Evolutionary conservation across 306 rosid species (phyloP).

Genomic region (Citrullus mucosospermus): DNA sequence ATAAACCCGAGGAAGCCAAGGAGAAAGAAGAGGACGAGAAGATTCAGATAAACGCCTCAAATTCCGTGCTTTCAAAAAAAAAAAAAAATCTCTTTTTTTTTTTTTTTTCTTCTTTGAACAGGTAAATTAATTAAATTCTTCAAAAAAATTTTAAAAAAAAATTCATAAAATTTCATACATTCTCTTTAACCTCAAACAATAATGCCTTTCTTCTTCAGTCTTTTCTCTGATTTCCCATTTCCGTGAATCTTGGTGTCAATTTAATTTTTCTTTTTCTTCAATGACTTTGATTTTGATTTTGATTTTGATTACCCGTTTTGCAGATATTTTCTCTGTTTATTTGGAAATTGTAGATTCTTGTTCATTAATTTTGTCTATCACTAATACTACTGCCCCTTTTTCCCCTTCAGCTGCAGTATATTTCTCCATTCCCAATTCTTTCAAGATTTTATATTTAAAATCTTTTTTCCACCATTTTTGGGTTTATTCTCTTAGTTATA

Average conservation of each 20-base stretch:
- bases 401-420: neutral
- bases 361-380: neutral
- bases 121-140: too few relatives aligned
- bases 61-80: slow-evolving; percentile 14
- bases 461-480: neutral
- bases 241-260: slow-evolving; percentile 19
- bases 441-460: neutral
- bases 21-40: neutral
- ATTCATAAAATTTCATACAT: too few relatives aligned
- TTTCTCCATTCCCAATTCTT: neutral
- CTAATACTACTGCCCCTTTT: neutral
- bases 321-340: neutral
- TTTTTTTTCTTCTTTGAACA: too few relatives aligned
- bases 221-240: slow-evolving; percentile 11
- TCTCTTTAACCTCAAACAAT: too few relatives aligned
- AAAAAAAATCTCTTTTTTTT: too few relatives aligned
- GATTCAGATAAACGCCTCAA: slow-evolving; percentile 37
- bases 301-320: neutral
- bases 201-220: too few relatives aligned
- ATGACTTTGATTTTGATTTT: neutral
- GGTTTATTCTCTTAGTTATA: neutral
- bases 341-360: slow-evolving; percentile 25
- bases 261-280: neutral
- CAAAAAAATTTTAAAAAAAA: too few relatives aligned
- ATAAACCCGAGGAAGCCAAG: neutral